Percentiles rank a stretch among this genome's conserved stretches.
phyloP scores from a whole-genome alignment of 306 rosid species.

The Echinosophora koreensis region DNA sequence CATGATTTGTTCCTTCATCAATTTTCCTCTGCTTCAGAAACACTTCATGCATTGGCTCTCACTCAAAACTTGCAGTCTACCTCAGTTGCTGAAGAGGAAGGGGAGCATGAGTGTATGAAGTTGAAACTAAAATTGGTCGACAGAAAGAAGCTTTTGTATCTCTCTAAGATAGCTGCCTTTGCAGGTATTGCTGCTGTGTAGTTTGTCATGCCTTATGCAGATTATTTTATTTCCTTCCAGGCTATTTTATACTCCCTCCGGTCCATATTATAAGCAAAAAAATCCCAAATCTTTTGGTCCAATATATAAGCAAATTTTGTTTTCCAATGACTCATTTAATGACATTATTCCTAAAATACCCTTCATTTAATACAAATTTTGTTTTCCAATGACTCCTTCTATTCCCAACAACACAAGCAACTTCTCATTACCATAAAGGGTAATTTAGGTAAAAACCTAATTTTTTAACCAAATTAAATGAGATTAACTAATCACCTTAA shows the following conservation, averaged over 20 bases:
- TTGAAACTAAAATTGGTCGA: conserved; percentile 63
- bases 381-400: too few species aligned
- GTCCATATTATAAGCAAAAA: too few species aligned
- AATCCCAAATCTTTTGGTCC: too few species aligned
- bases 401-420: too few species aligned
- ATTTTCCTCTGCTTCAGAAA: conserved; percentile 87
- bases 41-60: conserved; percentile 85
- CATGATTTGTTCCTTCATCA: conserved; percentile 91
- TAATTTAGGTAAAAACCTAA: too few species aligned
- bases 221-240: conserved; percentile 14
- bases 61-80: conserved; percentile 61
- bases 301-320: too few species aligned
- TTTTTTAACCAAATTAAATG: too few species aligned
- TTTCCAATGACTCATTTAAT: too few species aligned
- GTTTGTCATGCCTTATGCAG: conserved; percentile 26
- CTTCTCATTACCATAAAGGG: too few species aligned
- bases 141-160: conserved; percentile 85
- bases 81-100: conserved; percentile 61
- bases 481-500: too few species aligned
- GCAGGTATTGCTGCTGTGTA: conserved; percentile 68
- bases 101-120: conserved; percentile 49
- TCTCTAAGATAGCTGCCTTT: conserved; percentile 88
- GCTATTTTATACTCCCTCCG: conserved; percentile 14
- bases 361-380: too few species aligned
- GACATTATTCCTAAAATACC: too few species aligned